These are phyloP conservation scores for Cubamyces sp. DNA, from an alignment of 768 basidiomycete genomes.

Conservation along the genomic window DNA sequence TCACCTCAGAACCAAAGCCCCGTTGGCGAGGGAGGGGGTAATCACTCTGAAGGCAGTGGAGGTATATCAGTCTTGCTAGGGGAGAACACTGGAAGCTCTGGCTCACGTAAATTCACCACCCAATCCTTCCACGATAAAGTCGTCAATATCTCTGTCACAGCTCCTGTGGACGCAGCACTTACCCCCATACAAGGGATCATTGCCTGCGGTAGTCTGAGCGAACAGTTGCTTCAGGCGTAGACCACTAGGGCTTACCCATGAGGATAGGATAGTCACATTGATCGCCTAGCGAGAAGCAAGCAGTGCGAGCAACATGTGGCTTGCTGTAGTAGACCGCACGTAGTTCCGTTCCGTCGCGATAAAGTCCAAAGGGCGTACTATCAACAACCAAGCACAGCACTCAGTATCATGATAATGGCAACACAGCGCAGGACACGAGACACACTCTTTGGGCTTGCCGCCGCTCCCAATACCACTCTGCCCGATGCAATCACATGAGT, in stretches of 20 bases:
- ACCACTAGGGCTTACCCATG: constrained; percentile 50
- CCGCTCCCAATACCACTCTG: constrained; percentile 76
- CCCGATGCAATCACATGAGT: not conserved
- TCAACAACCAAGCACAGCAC: too few relatives aligned
- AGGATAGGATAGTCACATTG: constrained; percentile 79
- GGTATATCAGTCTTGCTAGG: not conserved
- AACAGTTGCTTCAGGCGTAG: not conserved
- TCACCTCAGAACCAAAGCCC: constrained; percentile 68
- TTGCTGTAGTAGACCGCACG: constrained; percentile 73
- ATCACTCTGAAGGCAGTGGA: constrained; percentile 54
- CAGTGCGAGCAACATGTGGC: constrained; percentile 66
- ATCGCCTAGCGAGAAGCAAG: constrained; percentile 64
- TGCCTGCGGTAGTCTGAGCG: constrained; percentile 46
- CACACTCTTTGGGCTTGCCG: constrained; percentile 71
- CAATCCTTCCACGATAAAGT: constrained; percentile 48
- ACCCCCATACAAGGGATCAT: constrained; percentile 83
- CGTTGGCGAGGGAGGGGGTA: constrained; percentile 75
- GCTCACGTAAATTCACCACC: constrained; percentile 80
- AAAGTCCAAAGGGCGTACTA: constrained; percentile 77
- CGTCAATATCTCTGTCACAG: not conserved
- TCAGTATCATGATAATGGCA: not conserved
- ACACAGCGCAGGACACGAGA: not conserved
- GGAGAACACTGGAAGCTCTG: not conserved
- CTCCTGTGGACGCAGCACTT: not conserved
- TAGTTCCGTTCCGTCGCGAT: constrained; percentile 78